Conservation (phyloP, 2,329 filamentous ascomycete genomes). For the Claviceps spartinae region DNA sequence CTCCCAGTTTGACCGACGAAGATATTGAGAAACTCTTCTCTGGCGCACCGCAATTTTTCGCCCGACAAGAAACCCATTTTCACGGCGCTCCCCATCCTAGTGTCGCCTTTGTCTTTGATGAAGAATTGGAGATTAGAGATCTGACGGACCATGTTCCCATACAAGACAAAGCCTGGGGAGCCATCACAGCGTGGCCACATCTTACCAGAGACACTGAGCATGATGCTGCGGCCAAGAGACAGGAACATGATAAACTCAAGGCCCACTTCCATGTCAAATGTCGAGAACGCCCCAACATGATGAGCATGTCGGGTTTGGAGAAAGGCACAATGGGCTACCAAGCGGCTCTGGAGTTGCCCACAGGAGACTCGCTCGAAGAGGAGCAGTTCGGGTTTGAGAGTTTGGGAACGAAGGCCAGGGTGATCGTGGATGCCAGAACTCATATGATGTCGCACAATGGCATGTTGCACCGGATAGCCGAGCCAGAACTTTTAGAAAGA, state of each 20-base stretch:
- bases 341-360: conserved; percentile 51
- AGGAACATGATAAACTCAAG: conserved; percentile 30
- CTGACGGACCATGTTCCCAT: conserved; percentile 51
- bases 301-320: conserved; percentile 58
- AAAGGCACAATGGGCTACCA: conserved; percentile 58
- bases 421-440: conserved; percentile 44
- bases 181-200: conserved; percentile 49
- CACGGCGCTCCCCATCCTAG: conserved; percentile 47
- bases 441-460: conserved; percentile 39
- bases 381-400: conserved; percentile 47
- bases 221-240: conserved; percentile 28
- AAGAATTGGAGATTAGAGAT: conserved; percentile 45
- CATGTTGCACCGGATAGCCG: conserved; percentile 41
- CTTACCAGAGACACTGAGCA: conserved; percentile 38
- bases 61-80: conserved; percentile 44
- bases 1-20: conserved; percentile 40
- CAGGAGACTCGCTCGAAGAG: conserved; percentile 50
- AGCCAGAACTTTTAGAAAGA: conserved; percentile 44
- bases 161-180: conserved; percentile 49
- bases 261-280: conserved; percentile 47
- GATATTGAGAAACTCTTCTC: conserved; percentile 60
- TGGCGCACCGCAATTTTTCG: conserved; percentile 60
- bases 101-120: conserved; percentile 56
- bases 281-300: conserved; percentile 54
- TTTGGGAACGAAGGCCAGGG: conserved; percentile 38